Percentiles rank a stretch among this genome's conserved stretches.
Evolutionary conservation across 108 stramenopile species (phyloP).

Genomic region (Schizochytrium sp.): DNA sequence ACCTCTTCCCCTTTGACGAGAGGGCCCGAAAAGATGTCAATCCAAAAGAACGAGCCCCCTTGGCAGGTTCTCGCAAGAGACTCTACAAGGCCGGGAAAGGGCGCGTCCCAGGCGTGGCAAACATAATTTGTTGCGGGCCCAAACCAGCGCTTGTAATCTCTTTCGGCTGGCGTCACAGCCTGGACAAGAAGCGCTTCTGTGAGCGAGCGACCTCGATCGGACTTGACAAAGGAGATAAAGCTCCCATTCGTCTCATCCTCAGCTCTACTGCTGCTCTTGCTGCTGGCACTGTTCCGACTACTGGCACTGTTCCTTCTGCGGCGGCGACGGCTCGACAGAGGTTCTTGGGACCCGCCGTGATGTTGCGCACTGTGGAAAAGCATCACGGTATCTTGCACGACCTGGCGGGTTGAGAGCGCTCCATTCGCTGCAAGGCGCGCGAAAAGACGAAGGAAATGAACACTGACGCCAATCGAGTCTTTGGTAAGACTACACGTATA

Average conservation of each 20-base stretch:
- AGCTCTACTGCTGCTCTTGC: no score
- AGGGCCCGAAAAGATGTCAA: not conserved
- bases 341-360: no score
- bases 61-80: not conserved
- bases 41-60: not conserved
- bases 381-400: not conserved
- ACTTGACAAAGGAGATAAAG: no score
- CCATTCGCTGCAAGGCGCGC: not conserved
- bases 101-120: not conserved
- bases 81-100: not conserved
- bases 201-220: no score
- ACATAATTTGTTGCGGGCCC: not conserved
- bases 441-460: not conserved
- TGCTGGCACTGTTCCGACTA: no score
- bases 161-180: no score
- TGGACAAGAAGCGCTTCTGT: no score
- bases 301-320: no score
- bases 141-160: not conserved
- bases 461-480: not conserved
- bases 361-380: no score
- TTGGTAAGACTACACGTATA: not conserved
- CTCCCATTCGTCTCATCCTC: no score
- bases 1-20: not conserved
- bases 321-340: no score
- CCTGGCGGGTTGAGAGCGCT: not conserved